These are phyloP conservation scores for Fomitopsis schrenkii DNA, from an alignment of 1,284 basidiomycete species.

Conservation along the genomic window DNA sequence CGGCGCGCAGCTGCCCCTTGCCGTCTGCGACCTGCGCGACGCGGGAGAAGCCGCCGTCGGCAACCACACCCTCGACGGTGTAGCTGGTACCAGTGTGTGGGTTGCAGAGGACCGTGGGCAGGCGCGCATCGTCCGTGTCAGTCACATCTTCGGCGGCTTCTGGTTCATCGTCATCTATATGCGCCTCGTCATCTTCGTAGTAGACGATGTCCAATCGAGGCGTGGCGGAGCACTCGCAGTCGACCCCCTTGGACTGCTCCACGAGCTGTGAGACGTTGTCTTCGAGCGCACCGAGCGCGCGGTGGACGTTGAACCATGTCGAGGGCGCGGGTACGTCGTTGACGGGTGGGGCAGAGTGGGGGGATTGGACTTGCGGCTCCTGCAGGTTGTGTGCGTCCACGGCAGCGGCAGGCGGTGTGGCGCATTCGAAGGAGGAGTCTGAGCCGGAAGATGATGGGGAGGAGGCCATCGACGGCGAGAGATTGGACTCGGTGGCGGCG, in stretches of 20 bases:
- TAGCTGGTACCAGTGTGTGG: not conserved
- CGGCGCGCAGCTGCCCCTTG: slow-evolving; percentile 4
- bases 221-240: too few relatives aligned
- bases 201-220: not conserved
- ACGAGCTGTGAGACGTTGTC: not conserved
- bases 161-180: not conserved
- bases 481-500: not conserved
- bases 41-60: slow-evolving; percentile 10
- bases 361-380: not conserved
- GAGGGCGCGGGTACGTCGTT: too few relatives aligned
- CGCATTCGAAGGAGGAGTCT: not conserved
- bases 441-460: not conserved
- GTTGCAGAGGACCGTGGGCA: not conserved
- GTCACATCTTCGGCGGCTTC: not conserved
- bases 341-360: not conserved
- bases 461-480: not conserved
- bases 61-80: slow-evolving; percentile 9
- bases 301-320: not conserved
- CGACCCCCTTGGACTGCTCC: too few relatives aligned
- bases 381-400: not conserved
- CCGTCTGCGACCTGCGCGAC: slow-evolving; percentile 11
- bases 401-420: not conserved
- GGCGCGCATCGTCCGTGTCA: not conserved
- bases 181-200: not conserved
- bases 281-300: not conserved